Conservation (phyloP, 306 rosid genomes). For the Ammopiptanthus mongolicus region DNA sequence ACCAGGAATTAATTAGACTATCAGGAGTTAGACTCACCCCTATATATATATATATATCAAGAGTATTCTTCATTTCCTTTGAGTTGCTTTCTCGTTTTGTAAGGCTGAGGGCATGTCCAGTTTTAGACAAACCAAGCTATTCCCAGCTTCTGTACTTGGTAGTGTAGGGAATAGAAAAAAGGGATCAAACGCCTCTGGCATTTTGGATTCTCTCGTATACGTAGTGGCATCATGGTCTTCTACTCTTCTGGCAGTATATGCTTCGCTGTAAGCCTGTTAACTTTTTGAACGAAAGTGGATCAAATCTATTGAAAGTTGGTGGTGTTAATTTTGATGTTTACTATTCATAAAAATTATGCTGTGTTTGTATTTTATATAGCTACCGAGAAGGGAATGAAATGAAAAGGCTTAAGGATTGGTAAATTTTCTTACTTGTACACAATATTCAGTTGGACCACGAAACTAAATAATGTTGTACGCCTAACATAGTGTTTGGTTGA, state of each 20-base stretch:
- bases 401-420: too few species aligned
- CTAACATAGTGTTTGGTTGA: too few species aligned
- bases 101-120: background rate
- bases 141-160: background rate
- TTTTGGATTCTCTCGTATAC: slow-evolving; percentile 26
- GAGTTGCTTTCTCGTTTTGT: background rate
- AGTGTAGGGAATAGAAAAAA: slow-evolving; percentile 9
- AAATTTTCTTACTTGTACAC: too few species aligned
- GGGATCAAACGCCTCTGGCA: background rate
- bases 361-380: background rate
- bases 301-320: slow-evolving; percentile 21
- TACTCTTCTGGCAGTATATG: background rate
- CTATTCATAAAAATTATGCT: background rate
- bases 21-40: too few species aligned
- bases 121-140: slow-evolving; percentile 16
- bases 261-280: slow-evolving; percentile 12
- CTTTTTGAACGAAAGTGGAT: slow-evolving; percentile 23
- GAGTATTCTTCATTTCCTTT: too few species aligned
- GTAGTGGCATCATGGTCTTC: slow-evolving; percentile 1
- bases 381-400: background rate
- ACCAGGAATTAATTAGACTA: too few species aligned
- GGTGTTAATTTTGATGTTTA: background rate
- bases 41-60: too few species aligned
- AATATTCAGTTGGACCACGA: too few species aligned
- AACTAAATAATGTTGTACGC: too few species aligned